phyloP scores from a whole-genome alignment of 179 eudicot genomes.

The Beta macrorhiza region DNA sequence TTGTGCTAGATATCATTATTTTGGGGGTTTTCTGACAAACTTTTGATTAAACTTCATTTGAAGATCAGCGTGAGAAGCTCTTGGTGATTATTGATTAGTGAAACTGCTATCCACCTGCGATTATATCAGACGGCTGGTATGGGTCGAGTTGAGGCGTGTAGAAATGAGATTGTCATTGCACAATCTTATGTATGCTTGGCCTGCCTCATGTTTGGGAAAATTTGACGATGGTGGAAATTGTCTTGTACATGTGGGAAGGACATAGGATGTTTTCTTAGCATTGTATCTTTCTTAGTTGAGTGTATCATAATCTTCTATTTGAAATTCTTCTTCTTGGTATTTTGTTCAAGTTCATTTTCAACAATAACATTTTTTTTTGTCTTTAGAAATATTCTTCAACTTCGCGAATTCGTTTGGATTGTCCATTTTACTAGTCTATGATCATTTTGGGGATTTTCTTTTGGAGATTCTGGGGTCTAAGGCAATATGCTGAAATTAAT shows the following conservation, averaged over 20 bases:
- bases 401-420: neutral
- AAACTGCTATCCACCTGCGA: conserved; percentile 2
- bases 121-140: conserved; percentile 5
- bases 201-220: neutral
- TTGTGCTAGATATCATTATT: neutral
- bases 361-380: neutral
- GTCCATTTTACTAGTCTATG: neutral
- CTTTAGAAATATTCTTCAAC: neutral
- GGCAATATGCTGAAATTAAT: too few species aligned
- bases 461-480: too few species aligned
- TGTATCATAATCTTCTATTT: conserved; percentile 17
- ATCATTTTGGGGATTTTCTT: too few species aligned
- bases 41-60: conserved; percentile 10
- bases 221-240: conserved; percentile 6
- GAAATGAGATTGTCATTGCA: neutral
- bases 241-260: conserved; percentile 15
- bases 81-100: conserved; percentile 16
- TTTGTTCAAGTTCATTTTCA: neutral
- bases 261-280: neutral
- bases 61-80: conserved; percentile 8
- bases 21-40: neutral
- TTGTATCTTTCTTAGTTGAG: conserved; percentile 5
- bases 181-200: neutral
- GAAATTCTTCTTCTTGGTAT: neutral
- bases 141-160: neutral